Evolutionary conservation across 257 asterid genomes (phyloP).

Genomic region (Solanum rostratum): DNA sequence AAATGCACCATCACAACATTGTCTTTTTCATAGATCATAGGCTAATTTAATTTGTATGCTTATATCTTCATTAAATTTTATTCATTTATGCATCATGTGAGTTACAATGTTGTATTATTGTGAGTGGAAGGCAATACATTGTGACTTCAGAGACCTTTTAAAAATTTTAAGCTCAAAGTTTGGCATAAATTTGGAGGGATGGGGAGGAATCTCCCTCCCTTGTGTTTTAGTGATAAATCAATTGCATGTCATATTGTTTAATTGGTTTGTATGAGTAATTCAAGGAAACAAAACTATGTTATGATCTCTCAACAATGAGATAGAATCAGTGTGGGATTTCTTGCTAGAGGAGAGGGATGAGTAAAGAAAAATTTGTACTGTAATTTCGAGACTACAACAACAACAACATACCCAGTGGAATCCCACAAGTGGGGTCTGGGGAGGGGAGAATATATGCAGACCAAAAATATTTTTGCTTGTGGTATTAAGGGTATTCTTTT

Average conservation of each 20-base stretch:
- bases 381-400: background rate
- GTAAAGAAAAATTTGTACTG: background rate
- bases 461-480: background rate
- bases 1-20: background rate
- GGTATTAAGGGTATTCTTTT: background rate
- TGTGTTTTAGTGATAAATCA: background rate
- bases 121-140: background rate
- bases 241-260: background rate
- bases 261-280: background rate
- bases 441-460: too few species aligned
- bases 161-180: background rate
- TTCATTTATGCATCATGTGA: background rate
- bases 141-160: background rate
- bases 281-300: background rate
- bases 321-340: background rate
- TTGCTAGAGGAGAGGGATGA: background rate
- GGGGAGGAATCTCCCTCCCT: background rate
- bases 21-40: background rate
- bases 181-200: background rate
- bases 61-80: background rate
- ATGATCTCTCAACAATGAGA: background rate
- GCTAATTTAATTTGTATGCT: background rate
- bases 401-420: too few species aligned
- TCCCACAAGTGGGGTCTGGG: too few species aligned
- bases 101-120: background rate